Evolutionary conservation across 371 early-diverging fungal genomes (phyloP), one percentile per base, ranked within the genome.

Genomic region (Mortierella sp.): DNA sequence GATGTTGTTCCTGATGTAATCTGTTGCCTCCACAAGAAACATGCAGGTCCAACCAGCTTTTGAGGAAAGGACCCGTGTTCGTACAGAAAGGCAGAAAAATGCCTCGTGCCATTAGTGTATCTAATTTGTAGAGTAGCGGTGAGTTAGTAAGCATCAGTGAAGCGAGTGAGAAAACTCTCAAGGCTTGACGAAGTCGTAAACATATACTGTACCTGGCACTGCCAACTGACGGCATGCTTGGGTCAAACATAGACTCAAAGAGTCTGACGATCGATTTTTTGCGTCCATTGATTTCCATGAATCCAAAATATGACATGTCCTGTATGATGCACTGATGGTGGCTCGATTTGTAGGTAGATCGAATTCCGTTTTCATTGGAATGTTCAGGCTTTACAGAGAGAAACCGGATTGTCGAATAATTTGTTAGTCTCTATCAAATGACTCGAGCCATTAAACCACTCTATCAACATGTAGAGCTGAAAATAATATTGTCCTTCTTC

Each of bases 361-460:
- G 84, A 16, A 89, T 86, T 60, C 93, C 90, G 81, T 97, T 95
- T 55, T 92, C 93, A 76, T 94, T 97, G 9, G 97, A 94, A 51
- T 90, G 88, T n/a, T 89, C 85, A 12, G 95, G 89, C 90, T 89
- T 64, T 72, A 28, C 72, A 37, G 9, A 9, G 26, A 67, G 81
- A 73, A 21, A 62, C 66, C 15, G 11, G 0, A 19, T 18, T 19
- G n/a, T 52, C 23, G 55, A 57, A 50, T 43, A 11, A 23, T n/a
- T n/a, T n/a, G n/a, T n/a, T n/a, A n/a, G n/a, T n/a, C n/a, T n/a
- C n/a, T n/a, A n/a, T n/a, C n/a, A n/a, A n/a, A n/a, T n/a, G n/a
- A 53, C 26, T 26, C 30, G 3, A 43, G 26, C n/a, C 29, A 18
- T 44, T 23, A 28, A 21, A 57, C 51, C 45, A 52, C 4, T 18